Base-by-base conservation (phyloP, 2,329 filamentous ascomycete species). In the Triangularia verruculosa region DNA sequence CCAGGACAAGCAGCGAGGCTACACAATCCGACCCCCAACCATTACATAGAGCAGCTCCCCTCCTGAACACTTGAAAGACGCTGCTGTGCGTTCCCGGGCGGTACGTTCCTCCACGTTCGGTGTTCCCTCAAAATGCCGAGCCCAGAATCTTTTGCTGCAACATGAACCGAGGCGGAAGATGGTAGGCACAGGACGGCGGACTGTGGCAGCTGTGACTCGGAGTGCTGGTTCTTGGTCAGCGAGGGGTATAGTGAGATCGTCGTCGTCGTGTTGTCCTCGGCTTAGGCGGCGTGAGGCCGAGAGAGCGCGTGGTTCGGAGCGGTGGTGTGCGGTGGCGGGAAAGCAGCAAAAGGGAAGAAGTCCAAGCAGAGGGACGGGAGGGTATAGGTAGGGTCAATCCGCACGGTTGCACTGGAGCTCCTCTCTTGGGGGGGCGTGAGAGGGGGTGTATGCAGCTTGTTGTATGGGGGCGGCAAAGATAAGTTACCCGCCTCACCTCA, bases 11-110 rank as follows among this genome's bases (percentile, higher is more conserved):
- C 72, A 71, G 71, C 70, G 70, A 74, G 74, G 76, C 76, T 78
- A 78, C 74, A 77, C 76, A 74, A 70, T 75, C 75, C 71, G 74
- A 72, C 67, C 71, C 72, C 72, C 74, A 74, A 73, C 73, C 78
- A 79, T 79, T 73, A 77, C 76, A 78, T 74, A 74, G 75, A 74
- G 75, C 73, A 75, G 63, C 70, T 68, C 61, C 62, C 43, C 60
- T 61, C 30, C 57, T 59, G 27, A n/a, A 28, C 51, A 54, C 51
- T 17, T 59, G 39, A 52, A 52, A 58, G 39, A 55, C 52, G 30
- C 52, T 34, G 72, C 75, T 76, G 75, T 74, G 73, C 71, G 73
- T 73, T 78, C 72, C 76, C 75, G 73, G 72, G 69, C 68, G 68
- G 64, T 63, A 64, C 43, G 63, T 70, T 65, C 69, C 69, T 72